A percentile compares a stretch with the other conserved stretches of the same genome.
Evolutionary conservation across 2,329 filamentous ascomycete genomes (phyloP).

Genomic region (Trichophyton benhamiae): DNA sequence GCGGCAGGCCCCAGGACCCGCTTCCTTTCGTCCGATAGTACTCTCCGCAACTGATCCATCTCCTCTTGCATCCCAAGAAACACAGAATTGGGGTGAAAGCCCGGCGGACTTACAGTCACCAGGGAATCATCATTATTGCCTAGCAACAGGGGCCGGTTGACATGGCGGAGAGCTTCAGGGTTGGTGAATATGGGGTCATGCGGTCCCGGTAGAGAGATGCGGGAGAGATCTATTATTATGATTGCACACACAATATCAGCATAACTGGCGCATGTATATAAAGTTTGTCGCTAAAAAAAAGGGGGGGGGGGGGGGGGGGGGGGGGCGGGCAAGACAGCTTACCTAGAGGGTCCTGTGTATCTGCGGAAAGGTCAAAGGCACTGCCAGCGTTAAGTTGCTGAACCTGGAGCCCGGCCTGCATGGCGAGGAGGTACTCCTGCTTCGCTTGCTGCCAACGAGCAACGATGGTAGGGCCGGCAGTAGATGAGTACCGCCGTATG

Average conservation of each 20-base stretch:
- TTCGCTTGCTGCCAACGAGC: conserved; percentile 51
- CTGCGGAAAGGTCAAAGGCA: conserved; percentile 2
- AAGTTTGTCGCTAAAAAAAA: background rate
- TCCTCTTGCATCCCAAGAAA: conserved; percentile 52
- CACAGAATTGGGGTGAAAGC: conserved; percentile 50
- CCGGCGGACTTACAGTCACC: conserved; percentile 38
- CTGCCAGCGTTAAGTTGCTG: conserved; percentile 2
- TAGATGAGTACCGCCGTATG: conserved; percentile 35
- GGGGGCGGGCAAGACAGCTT: background rate
- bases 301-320: too few species aligned
- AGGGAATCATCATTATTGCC: conserved; percentile 5
- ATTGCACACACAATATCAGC: background rate
- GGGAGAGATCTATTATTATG: background rate
- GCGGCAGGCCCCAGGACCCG: conserved; percentile 48
- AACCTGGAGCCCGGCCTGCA: conserved; percentile 21
- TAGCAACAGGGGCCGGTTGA: background rate
- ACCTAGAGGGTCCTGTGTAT: conserved; percentile 8
- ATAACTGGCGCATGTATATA: background rate
- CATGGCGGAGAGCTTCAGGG: background rate
- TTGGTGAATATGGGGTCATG: background rate
- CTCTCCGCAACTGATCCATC: conserved; percentile 45
- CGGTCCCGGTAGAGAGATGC: background rate
- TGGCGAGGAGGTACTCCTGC: conserved; percentile 25
- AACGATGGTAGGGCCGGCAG: conserved; percentile 43
- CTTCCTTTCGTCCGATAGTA: conserved; percentile 47